A percentile compares a stretch with the other conserved stretches of the same genome.
phyloP scores from a whole-genome alignment of 2,329 filamentous ascomycete genomes.

The Pseudocercospora vitis region DNA sequence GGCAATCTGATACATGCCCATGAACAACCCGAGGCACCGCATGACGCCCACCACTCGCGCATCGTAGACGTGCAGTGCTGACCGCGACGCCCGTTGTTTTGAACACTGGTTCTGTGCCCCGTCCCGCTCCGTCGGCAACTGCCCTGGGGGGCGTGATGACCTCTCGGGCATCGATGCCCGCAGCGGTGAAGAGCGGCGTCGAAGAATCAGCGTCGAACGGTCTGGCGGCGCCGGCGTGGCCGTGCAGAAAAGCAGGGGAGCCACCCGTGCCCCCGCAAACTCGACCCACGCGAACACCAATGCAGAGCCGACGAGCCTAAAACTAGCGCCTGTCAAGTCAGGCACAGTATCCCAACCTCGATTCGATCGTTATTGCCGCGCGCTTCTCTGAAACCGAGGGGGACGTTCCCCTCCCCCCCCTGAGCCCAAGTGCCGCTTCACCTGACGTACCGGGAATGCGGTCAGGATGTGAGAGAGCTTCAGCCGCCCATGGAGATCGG shows the following conservation, averaged over 20 bases:
- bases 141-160: not conserved
- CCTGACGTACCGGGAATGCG: conserved; percentile 1
- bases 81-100: no score
- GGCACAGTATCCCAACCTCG: conserved; percentile 3
- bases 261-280: conserved; percentile 4
- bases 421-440: conserved; percentile 11
- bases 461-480: not conserved
- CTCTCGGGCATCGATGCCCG: not conserved
- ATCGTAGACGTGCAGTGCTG: no score
- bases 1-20: conserved; percentile 3
- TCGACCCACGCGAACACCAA: conserved; percentile 8
- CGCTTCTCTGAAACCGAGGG: conserved; percentile 6
- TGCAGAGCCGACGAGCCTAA: conserved; percentile 21
- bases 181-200: not conserved
- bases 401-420: conserved; percentile 17
- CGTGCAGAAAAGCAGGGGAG: not conserved
- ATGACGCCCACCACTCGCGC: not conserved
- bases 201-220: conserved; percentile 5
- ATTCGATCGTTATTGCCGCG: conserved; percentile 20
- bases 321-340: conserved; percentile 14
- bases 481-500: conserved; percentile 2
- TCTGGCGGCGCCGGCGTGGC: not conserved
- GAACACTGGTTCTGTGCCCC: not conserved
- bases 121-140: not conserved
- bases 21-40: conserved; percentile 5